A percentile compares a stretch with the other conserved stretches of the same genome.
phyloP scores from a whole-genome alignment of 164 flowering plant genomes.

The Berberis thunbergii region DNA sequence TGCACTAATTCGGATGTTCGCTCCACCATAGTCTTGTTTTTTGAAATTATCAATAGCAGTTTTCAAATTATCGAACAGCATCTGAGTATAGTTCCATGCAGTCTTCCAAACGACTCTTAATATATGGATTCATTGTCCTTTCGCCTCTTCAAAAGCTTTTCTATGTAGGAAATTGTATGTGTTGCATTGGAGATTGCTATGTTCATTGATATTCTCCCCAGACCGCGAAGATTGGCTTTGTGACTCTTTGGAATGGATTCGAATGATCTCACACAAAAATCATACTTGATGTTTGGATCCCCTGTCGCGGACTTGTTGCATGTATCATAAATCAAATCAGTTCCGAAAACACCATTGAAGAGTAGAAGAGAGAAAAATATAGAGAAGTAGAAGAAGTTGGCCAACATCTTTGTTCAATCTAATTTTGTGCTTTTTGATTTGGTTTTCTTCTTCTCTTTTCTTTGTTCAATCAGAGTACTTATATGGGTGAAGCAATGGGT shows the following conservation, averaged over 20 bases:
- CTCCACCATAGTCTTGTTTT: slow-evolving; percentile 20
- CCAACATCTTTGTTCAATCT: too few relatives aligned
- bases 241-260: background rate
- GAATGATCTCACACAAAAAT: background rate
- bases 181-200: slow-evolving; percentile 20
- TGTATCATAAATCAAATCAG: background rate
- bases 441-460: too few relatives aligned
- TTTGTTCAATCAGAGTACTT: too few relatives aligned
- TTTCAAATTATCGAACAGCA: slow-evolving; percentile 19
- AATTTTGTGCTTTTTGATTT: too few relatives aligned
- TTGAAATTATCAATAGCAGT: slow-evolving; percentile 24
- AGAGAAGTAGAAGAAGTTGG: too few relatives aligned
- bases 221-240: background rate
- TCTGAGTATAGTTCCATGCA: slow-evolving; percentile 47
- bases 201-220: slow-evolving; percentile 15
- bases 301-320: background rate
- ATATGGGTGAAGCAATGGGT: too few relatives aligned
- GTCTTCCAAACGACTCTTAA: slow-evolving; percentile 12
- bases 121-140: background rate
- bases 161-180: slow-evolving; percentile 4
- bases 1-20: slow-evolving; percentile 32
- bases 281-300: background rate
- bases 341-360: background rate
- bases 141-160: slow-evolving; percentile 11
- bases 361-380: background rate